Evolutionary conservation across 805 yeast genomes (phyloP).

Genomic region (Spathaspora sp.): DNA sequence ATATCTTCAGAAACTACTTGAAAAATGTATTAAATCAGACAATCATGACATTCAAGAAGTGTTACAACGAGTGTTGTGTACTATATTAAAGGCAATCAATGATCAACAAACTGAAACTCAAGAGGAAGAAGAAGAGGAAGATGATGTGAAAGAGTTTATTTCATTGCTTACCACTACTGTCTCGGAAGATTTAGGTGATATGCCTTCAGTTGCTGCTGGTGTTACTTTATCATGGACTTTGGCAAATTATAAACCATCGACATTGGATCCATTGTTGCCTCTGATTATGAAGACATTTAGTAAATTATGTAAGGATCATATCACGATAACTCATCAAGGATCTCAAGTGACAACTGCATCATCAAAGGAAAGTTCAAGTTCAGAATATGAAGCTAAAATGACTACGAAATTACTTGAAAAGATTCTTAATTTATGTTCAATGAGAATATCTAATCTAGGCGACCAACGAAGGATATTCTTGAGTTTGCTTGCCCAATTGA

Average conservation of each 20-base stretch:
- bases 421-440: conserved; percentile 70
- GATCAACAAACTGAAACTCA: conserved; percentile 34
- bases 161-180: conserved; percentile 61
- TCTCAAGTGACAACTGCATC: conserved; percentile 26
- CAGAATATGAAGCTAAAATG: conserved; percentile 74
- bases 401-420: conserved; percentile 74
- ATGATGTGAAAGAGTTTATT: conserved; percentile 61
- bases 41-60: conserved; percentile 86
- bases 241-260: conserved; percentile 67
- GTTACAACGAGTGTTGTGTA: conserved; percentile 68
- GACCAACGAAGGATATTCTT: conserved; percentile 90
- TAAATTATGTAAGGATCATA: conserved; percentile 84
- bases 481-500: conserved; percentile 80
- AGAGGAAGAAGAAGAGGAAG: conserved; percentile 50
- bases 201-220: conserved; percentile 82
- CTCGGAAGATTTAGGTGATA: conserved; percentile 71
- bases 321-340: conserved; percentile 55
- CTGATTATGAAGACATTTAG: conserved; percentile 82
- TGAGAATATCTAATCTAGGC: conserved; percentile 81
- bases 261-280: conserved; percentile 72
- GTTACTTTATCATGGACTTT: conserved; percentile 80
- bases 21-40: conserved; percentile 76
- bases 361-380: conserved; percentile 26
- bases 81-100: conserved; percentile 64
- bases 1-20: conserved; percentile 69